phyloP scores from a whole-genome alignment of 768 basidiomycete species.

The Podaxis sp. region DNA sequence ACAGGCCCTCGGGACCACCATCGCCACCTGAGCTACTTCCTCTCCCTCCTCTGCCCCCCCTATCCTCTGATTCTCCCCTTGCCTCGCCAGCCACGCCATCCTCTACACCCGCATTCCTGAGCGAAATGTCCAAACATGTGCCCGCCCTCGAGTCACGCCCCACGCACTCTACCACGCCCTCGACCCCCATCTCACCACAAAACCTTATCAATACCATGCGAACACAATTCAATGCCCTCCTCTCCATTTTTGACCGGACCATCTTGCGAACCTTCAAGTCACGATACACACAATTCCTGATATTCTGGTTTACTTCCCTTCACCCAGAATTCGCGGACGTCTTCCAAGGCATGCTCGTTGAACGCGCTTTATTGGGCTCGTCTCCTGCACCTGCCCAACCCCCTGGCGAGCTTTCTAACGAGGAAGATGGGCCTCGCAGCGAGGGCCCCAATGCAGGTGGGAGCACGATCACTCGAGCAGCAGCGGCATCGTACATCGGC shows the following conservation, averaged over 20 bases:
- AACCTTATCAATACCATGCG: slow-evolving; percentile 26
- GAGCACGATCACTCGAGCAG: slow-evolving; percentile 68
- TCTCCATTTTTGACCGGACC: slow-evolving; percentile 90
- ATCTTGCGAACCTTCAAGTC: slow-evolving; percentile 96
- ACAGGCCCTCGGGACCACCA: slow-evolving; percentile 18
- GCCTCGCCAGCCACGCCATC: slow-evolving; percentile 11
- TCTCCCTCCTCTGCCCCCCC: slow-evolving; percentile 19
- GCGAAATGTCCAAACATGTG: not conserved
- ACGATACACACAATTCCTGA: slow-evolving; percentile 93
- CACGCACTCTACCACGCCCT: slow-evolving; percentile 14
- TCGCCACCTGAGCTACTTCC: slow-evolving; percentile 33
- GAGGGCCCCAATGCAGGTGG: slow-evolving; percentile 23
- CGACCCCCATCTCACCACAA: slow-evolving; percentile 19
- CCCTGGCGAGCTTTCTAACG: not conserved
- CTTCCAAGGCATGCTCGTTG: slow-evolving; percentile 93
- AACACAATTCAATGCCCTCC: slow-evolving; percentile 78
- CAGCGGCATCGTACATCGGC: slow-evolving; percentile 92
- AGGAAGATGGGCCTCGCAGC: slow-evolving; percentile 5
- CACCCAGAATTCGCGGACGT: slow-evolving; percentile 86
- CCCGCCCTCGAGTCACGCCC: not conserved
- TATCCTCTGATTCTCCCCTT: not conserved
- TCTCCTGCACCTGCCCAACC: slow-evolving; percentile 18
- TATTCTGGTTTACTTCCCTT: slow-evolving; percentile 94
- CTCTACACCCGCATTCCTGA: not conserved
- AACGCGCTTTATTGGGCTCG: slow-evolving; percentile 66